Base-by-base conservation (phyloP, 768 basidiomycete species). In the Xanthoconium purpureum region DNA sequence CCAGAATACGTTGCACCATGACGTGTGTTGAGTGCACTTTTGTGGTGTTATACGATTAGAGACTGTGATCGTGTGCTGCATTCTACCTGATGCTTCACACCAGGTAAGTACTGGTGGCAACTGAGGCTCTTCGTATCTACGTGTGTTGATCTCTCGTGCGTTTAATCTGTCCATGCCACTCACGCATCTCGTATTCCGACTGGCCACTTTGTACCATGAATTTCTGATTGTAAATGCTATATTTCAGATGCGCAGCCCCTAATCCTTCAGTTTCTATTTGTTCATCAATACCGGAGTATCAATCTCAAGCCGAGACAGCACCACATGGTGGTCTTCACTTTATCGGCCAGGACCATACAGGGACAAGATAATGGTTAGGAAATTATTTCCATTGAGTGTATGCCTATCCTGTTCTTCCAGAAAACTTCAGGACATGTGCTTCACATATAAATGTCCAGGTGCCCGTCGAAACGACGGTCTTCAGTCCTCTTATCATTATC, bases 361-460 rank as follows among this genome's bases (percentile, higher is more conserved):
- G 33, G 20, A 30, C 52, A 53, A 32, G n/a, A 35, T 28, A 24
- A n/a, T 35, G 1, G 17, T 29, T 32, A 32, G 28, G 35, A 20
- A 13, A 37, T 13, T 24, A 29, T 37, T 33, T n/a, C 17, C n/a
- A 24, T 20, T 28, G 24, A n/a, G 35, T 32, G 38, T 20, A 39
- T 36, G 40, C 50, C 17, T 24, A 32, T 15, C 37, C 11, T 2
- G 30, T 15, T 5, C 18, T 36, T 45, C 33, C 55, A 55, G 53
- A 50, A 57, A 50, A 47, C 33, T 13, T 51, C 39, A 6, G 17
- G 24, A 13, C 12, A n/a, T 20, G 18, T 47, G 12, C 28, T 35
- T 10, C 40, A 48, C 24, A 18, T 59, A 68, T 66, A 63, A 63
- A 63, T 14, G 44, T 11, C 17, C n/a, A 8, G 36, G 12, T 30